phyloP scores from a whole-genome alignment of 208 protist genomes.

The Acanthamoeba healyi region DNA sequence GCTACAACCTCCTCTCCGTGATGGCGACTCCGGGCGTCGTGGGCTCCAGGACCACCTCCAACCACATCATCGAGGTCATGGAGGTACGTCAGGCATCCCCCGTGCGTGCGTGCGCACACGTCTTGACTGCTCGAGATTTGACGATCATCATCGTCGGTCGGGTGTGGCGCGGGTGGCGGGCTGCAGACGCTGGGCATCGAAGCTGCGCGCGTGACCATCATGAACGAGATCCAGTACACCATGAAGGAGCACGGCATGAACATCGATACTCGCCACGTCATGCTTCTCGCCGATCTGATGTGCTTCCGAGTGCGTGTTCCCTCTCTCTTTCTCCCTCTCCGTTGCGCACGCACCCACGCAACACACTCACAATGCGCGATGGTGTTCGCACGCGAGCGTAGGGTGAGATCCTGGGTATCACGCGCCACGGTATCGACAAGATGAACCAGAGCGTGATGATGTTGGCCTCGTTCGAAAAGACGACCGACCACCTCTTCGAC shows the following conservation, averaged over 20 bases:
- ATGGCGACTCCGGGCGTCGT: conserved; percentile 97
- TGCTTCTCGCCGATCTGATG: conserved; percentile 99
- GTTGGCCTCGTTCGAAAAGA: conserved; percentile 99
- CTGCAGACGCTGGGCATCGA: conserved; percentile 97
- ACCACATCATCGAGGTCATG: conserved; percentile 98
- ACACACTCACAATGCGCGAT: neutral
- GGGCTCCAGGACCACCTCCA: conserved; percentile 94
- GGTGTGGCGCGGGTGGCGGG: too few relatives aligned
- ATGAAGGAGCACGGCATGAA: conserved; percentile 97
- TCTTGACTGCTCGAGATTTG: neutral
- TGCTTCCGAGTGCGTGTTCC: conserved; percentile 92
- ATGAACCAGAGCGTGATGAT: conserved; percentile 99
- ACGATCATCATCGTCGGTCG: neutral
- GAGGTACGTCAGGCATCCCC: conserved; percentile 73
- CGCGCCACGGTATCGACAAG: conserved; percentile 99
- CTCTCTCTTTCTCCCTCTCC: neutral
- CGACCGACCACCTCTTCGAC: conserved; percentile 99
- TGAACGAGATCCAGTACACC: conserved; percentile 97
- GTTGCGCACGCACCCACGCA: too few relatives aligned
- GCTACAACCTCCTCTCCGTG: conserved; percentile 94
- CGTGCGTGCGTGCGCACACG: neutral
- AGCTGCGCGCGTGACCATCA: conserved; percentile 97
- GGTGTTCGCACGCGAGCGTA: neutral
- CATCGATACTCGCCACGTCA: conserved; percentile 98
- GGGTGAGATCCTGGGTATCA: conserved; percentile 98